Base-by-base conservation (phyloP, 345 rosid genomes). In the Odontarrhena argentea region DNA sequence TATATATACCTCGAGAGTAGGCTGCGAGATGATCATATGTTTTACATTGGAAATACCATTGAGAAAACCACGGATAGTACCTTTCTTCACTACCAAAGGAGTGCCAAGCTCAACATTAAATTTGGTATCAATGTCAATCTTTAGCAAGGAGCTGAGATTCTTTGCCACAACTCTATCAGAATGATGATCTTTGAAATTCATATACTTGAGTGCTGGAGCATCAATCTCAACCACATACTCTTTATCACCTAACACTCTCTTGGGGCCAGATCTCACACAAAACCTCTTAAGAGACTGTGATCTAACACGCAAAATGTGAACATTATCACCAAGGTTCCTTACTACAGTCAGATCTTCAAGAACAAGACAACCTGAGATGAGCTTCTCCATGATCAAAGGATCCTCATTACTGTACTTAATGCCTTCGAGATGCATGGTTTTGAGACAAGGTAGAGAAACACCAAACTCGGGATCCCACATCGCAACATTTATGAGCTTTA, bases 401-500 rank as follows among this genome's bases (percentile, higher is more conserved):
- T 32, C 36, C 38, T 40, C 24, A 7, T 3, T 1, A 13, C 4
- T 2, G 14, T 69, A 15, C 3, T 1, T 8, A 22, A 50, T 6
- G 0, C 12, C 2, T 2, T 1, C 4, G 8, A 69, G 58, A 7
- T 30, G 10, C 67, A 60, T 4, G 22, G 2, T 32, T 47, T 70
- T 53, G 47, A 70, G 60, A 70, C 55, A 25, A 43, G 68, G 74
- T 8, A 69, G 13, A 13, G 54, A 61, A 34, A 69, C 45, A 50
- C 3, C 43, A 48, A 38, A 58, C 25, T 25, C 8, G 3, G 56
- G 57, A 8, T 10, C 2, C 41, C 26, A 11, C 14, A 50, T 9
- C 30, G 10, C 48, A n/a, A 50, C 25, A 1, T 4, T 2, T 4
- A 37, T 58, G 3, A 63, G 58, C 45, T 50, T 63, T 28, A 63